phyloP scores from a whole-genome alignment of 2,329 filamentous ascomycete genomes.

The Exophiala spinifera region DNA sequence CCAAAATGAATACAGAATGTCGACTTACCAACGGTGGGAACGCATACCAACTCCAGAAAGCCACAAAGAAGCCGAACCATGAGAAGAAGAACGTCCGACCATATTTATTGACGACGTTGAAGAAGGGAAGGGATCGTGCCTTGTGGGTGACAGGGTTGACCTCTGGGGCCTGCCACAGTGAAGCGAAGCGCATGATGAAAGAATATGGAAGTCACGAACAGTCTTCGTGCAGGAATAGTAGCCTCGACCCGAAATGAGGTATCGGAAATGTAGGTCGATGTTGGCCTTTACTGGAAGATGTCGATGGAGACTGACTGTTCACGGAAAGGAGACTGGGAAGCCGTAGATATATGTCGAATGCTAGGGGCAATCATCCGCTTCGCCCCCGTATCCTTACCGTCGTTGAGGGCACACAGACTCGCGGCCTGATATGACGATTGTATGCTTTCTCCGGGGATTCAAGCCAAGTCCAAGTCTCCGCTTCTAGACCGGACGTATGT shows the following conservation, averaged over 20 bases:
- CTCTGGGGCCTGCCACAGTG: conserved; percentile 53
- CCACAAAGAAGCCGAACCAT: conserved; percentile 80
- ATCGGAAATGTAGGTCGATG: background rate
- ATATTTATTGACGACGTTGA: conserved; percentile 76
- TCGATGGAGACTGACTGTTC: background rate
- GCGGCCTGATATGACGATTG: conserved; percentile 18
- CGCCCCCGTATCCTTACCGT: too few relatives aligned
- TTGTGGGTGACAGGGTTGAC: conserved; percentile 83
- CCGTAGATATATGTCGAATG: conserved; percentile 6
- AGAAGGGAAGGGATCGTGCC: conserved; percentile 71
- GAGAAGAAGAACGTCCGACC: conserved; percentile 88
- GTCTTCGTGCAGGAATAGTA: background rate
- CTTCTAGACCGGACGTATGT: conserved; percentile 7
- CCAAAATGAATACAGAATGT: conserved; percentile 2
- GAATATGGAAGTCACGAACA: background rate
- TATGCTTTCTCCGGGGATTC: conserved; percentile 25
- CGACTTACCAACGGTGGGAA: conserved; percentile 76
- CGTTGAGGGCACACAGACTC: too few relatives aligned
- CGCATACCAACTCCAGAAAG: conserved; percentile 87
- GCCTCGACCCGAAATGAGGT: background rate
- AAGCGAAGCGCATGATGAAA: conserved; percentile 13
- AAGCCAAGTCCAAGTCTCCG: background rate
- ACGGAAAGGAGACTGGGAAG: background rate
- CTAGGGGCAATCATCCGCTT: too few relatives aligned
- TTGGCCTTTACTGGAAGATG: background rate